Base-by-base conservation (phyloP, 1,284 basidiomycete species). In the Hemileia vastatrix region DNA sequence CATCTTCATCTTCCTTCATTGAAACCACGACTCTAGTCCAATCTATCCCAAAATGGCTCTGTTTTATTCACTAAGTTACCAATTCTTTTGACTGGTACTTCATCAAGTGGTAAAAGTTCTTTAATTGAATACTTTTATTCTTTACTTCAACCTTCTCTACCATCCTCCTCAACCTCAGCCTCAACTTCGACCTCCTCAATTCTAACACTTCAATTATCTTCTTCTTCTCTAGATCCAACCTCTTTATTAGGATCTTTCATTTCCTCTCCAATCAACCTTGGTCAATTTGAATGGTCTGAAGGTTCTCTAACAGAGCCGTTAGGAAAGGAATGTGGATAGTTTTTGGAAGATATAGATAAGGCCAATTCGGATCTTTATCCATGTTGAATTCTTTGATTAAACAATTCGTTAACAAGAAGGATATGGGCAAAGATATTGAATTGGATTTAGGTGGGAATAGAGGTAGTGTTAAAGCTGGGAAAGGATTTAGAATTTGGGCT, bases 261-360 rank as follows among this genome's bases (percentile, higher is more conserved):
- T 3, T 95, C 94, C 0, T 95, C 92, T 0, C 81, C 87, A 0
- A 86, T 83, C 1, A 82, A 83, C 43, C 86, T 90, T 0, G 95
- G 94, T 8, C 85, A 85, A 0, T 99, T 98, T 69, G 90, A 94
- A 72, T 98, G 93, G 89, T 88, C 88, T 75, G 93, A 98, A 68
- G 94, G 94, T 11, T 87, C 93, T 0, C 80, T 99, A 85, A 93
- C 4, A 87, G 88, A 50, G 88, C 94, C 0, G 86, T 98, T 79
- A 83, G 84, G 47, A 85, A 88, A 68, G 95, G 95, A 9, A 84
- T 86, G 72, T 97, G 94, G 94, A 81, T 98, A 1, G 84, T 98
- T 1, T 82, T 99, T 48, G 87, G n/a, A 95, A 72, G 90, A 97
- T 72, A 85, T 97, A 53, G 95, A 99, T 76, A 81, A 85, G 57